A percentile compares a stretch with the other conserved stretches of the same genome.
phyloP scores from a whole-genome alignment of 2,329 filamentous ascomycete species.

The Ceratocystis cacaofunesta region DNA sequence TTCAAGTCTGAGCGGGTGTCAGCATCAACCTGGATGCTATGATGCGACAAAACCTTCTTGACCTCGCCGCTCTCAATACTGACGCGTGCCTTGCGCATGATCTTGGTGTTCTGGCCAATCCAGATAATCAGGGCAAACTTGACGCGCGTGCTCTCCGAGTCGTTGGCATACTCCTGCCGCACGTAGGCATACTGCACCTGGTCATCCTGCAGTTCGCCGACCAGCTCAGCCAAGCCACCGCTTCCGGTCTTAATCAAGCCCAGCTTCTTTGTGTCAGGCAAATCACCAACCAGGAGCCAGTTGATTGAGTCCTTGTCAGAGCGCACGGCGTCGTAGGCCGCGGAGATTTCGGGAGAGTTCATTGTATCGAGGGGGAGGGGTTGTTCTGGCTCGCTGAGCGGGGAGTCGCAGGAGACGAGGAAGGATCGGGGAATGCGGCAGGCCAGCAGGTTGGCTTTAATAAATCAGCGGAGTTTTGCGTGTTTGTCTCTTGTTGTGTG shows the following conservation, averaged over 20 bases:
- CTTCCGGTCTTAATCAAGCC: conserved; percentile 41
- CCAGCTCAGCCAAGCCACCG: conserved; percentile 46
- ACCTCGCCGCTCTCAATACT: conserved; percentile 52
- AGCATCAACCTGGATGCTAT: conserved; percentile 50
- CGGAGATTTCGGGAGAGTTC: conserved; percentile 43
- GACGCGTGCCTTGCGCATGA: conserved; percentile 56
- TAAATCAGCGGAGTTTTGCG: background rate
- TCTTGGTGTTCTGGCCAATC: conserved; percentile 49
- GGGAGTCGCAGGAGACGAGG: background rate
- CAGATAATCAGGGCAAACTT: conserved; percentile 56
- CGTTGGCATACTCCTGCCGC: conserved; percentile 55
- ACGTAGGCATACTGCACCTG: conserved; percentile 54
- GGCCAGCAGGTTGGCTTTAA: background rate
- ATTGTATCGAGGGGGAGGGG: conserved; percentile 18
- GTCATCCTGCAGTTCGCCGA: conserved; percentile 38
- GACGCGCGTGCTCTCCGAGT: conserved; percentile 51
- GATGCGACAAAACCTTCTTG: conserved; percentile 47
- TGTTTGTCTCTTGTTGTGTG: background rate
- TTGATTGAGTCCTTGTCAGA: conserved; percentile 50
- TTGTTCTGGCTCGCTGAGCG: background rate
- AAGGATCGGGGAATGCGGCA: background rate
- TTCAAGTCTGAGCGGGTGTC: conserved; percentile 45
- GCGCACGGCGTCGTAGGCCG: conserved; percentile 52
- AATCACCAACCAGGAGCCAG: conserved; percentile 53
- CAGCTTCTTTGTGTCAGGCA: conserved; percentile 41